Conservation (phyloP, 768 basidiomycete genomes). For the Mycena venus region DNA sequence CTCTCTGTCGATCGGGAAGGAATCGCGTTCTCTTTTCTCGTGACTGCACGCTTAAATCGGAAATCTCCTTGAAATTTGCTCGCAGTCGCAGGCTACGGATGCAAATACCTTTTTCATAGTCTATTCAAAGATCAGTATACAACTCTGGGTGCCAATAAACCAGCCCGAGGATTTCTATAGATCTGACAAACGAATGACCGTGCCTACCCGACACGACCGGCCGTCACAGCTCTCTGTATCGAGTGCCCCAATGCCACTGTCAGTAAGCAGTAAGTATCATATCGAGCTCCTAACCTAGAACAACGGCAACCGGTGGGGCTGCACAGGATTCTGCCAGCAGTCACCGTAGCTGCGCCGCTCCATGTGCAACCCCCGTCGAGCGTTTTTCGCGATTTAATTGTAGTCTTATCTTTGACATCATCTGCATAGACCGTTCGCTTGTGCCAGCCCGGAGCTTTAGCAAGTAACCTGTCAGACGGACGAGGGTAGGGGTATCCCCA, state of each 20-base stretch:
- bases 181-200: background rate
- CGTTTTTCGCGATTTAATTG: background rate
- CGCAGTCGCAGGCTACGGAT: background rate
- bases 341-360: background rate
- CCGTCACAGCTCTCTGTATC: background rate
- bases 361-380: constrained; percentile 4
- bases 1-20: too few relatives aligned
- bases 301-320: background rate
- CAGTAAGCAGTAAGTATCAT: too few relatives aligned
- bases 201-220: background rate
- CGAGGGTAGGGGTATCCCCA: background rate
- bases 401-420: constrained; percentile 1
- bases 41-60: background rate
- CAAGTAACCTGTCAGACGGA: too few relatives aligned
- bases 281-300: background rate
- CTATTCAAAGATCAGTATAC: background rate
- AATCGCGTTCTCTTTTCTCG: background rate
- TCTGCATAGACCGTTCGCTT: background rate
- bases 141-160: background rate
- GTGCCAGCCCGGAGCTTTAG: too few relatives aligned
- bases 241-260: background rate
- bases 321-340: background rate
- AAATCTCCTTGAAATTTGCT: too few relatives aligned
- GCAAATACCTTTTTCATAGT: background rate
- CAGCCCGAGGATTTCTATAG: background rate